These are phyloP conservation scores for Zymoseptoria brevis DNA, from an alignment of 2,329 filamentous ascomycete genomes.

Conservation along the genomic window DNA sequence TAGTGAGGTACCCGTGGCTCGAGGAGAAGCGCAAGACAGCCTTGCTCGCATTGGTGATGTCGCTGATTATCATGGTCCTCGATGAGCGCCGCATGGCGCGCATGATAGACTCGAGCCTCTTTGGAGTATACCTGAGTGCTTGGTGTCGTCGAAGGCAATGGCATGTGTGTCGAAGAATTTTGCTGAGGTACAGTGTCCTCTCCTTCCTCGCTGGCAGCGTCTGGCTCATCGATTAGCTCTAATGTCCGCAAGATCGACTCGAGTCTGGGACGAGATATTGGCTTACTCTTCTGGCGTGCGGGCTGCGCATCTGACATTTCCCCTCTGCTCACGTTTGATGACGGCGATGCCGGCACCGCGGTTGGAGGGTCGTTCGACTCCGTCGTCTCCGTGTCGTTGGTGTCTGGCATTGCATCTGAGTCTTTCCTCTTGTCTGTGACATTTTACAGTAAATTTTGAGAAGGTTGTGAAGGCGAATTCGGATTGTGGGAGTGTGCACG, in stretches of 20 bases:
- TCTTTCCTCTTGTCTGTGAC: neutral
- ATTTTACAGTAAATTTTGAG: too few species aligned
- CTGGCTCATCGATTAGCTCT: neutral
- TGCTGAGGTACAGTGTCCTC: too few species aligned
- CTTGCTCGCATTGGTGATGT: neutral
- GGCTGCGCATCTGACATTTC: too few species aligned
- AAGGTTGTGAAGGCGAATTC: too few species aligned
- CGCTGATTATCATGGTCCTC: neutral
- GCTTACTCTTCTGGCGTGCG: neutral
- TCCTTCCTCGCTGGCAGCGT: too few species aligned
- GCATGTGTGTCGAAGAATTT: neutral
- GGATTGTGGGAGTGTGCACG: too few species aligned
- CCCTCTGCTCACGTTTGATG: neutral
- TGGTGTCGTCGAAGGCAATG: too few species aligned
- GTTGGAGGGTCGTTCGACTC: neutral
- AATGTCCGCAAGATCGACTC: neutral
- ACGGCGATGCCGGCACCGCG: neutral
- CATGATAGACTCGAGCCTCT: neutral
- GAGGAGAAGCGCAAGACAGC: neutral
- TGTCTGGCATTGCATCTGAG: neutral
- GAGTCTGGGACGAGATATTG: neutral
- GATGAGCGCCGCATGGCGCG: neutral
- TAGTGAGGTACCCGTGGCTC: neutral
- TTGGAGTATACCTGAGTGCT: neutral
- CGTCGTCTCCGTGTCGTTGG: neutral